Percentiles rank a stretch among this genome's conserved stretches.
These are phyloP conservation scores for Claviceps spartinae DNA, from an alignment of 2,329 filamentous ascomycete genomes.

Conservation along the genomic window DNA sequence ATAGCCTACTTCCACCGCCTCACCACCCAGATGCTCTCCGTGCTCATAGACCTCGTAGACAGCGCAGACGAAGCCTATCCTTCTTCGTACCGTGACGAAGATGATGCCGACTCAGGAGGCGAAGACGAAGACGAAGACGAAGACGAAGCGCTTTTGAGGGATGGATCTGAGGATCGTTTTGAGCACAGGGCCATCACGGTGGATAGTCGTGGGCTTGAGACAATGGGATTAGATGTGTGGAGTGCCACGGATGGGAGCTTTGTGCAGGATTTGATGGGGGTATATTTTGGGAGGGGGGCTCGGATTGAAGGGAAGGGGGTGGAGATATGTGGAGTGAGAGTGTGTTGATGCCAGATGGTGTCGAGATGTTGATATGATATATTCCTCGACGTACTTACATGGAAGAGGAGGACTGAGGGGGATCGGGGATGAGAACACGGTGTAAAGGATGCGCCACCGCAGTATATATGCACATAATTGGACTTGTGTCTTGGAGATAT, in stretches of 20 bases:
- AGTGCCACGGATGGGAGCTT: slow-evolving; percentile 58
- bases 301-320: slow-evolving; percentile 55
- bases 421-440: neutral
- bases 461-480: no score
- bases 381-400: no score
- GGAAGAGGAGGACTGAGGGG: neutral
- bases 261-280: slow-evolving; percentile 43
- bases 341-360: slow-evolving; percentile 34
- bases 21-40: slow-evolving; percentile 50
- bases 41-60: slow-evolving; percentile 47
- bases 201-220: slow-evolving; percentile 49
- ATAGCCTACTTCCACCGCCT: slow-evolving; percentile 73
- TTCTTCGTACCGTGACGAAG: slow-evolving; percentile 21
- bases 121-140: slow-evolving; percentile 12
- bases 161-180: slow-evolving; percentile 19
- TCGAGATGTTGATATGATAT: no score
- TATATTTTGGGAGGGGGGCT: slow-evolving; percentile 53
- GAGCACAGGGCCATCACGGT: slow-evolving; percentile 36
- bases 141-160: slow-evolving; percentile 13
- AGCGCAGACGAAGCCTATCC: slow-evolving; percentile 29
- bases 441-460: no score
- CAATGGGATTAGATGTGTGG: slow-evolving; percentile 70
- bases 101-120: slow-evolving; percentile 16
- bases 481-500: no score
- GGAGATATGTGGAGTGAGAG: slow-evolving; percentile 58